These are phyloP conservation scores for Eucalyptus fibrosa DNA, from an alignment of 345 rosid species.

Conservation along the genomic window DNA sequence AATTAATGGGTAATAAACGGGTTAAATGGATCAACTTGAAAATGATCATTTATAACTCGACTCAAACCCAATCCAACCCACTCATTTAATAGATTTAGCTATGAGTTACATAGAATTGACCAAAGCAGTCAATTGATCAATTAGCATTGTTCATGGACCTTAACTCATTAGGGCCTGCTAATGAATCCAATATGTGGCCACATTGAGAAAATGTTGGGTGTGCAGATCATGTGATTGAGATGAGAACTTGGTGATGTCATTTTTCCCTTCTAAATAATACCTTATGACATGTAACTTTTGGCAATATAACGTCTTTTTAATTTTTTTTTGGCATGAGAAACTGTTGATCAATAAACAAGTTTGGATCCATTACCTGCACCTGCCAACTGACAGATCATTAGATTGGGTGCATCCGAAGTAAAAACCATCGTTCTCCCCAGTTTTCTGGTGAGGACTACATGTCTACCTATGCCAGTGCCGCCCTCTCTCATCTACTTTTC, in stretches of 20 bases:
- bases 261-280: neutral
- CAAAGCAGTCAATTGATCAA: accelerated
- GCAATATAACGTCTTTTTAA: neutral
- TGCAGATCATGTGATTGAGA: neutral
- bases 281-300: neutral
- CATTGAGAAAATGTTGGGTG: neutral
- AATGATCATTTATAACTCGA: too few species aligned
- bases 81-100: accelerated
- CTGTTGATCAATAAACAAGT: neutral
- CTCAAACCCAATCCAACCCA: accelerated
- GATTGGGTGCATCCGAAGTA: neutral
- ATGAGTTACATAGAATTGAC: neutral
- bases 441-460: neutral
- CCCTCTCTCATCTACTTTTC: neutral
- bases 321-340: neutral
- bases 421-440: neutral
- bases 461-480: neutral
- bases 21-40: too few species aligned
- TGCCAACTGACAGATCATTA: neutral
- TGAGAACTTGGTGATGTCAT: neutral
- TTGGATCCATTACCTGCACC: neutral
- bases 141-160: neutral
- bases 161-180: neutral
- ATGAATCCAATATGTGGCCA: neutral
- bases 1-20: accelerated